A percentile compares a stretch with the other conserved stretches of the same genome.
phyloP scores from a whole-genome alignment of 306 rosid genomes.

The Sicyos edulis region DNA sequence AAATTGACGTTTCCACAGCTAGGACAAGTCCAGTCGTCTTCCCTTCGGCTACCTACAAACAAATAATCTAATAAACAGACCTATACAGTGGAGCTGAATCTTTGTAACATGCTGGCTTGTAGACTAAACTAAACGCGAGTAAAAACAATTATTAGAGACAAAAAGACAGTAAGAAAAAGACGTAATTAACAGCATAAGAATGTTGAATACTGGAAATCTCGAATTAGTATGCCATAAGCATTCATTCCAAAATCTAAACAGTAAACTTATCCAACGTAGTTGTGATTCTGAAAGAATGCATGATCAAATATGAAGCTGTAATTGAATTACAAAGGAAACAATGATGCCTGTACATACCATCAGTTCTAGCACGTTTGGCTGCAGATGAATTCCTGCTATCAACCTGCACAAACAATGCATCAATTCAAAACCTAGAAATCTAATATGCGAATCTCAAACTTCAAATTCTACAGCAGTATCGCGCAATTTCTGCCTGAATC shows the following conservation, averaged over 20 bases:
- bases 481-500: not conserved
- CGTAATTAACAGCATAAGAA: too few species aligned
- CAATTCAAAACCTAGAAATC: not conserved
- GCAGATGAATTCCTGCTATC: slow-evolving; percentile 74
- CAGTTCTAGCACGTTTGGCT: slow-evolving; percentile 96
- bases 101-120: too few species aligned
- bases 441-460: not conserved
- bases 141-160: not conserved
- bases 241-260: not conserved
- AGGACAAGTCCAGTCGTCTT: slow-evolving; percentile 99
- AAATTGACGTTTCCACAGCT: slow-evolving; percentile 98
- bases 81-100: too few species aligned
- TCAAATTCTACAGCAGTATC: not conserved
- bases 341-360: slow-evolving; percentile 38
- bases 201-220: not conserved
- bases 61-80: not conserved
- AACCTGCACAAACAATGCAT: not conserved
- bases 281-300: not conserved
- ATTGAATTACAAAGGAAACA: not conserved
- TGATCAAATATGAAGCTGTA: not conserved
- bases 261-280: not conserved
- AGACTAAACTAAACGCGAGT: not conserved
- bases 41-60: slow-evolving; percentile 87
- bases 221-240: not conserved
- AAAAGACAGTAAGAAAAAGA: not conserved